Conservation (phyloP, 2,329 filamentous ascomycete genomes). For the Tolypocladium guangdongense region DNA sequence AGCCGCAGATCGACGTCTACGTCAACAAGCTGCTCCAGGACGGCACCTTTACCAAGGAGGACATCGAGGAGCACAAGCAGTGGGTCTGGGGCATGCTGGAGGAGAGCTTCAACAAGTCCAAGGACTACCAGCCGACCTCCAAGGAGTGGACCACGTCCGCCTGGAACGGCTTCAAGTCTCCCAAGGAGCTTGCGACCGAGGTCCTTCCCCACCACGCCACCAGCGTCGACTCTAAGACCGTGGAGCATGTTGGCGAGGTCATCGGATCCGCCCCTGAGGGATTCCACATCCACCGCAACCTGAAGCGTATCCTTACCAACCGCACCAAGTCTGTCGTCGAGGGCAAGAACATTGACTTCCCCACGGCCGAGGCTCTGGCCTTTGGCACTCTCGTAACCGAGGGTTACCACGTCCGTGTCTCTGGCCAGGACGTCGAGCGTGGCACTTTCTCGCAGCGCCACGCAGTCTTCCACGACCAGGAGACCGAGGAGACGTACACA, state of each 20-base stretch:
- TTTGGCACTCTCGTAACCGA: slow-evolving; percentile 87
- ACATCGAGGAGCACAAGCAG: slow-evolving; percentile 97
- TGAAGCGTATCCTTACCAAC: slow-evolving; percentile 88
- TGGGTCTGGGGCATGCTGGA: slow-evolving; percentile 99
- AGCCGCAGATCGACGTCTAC: slow-evolving; percentile 81
- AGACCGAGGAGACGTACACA: slow-evolving; percentile 85
- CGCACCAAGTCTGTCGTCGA: slow-evolving; percentile 87
- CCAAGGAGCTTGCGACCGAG: slow-evolving; percentile 92
- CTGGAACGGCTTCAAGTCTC: slow-evolving; percentile 99
- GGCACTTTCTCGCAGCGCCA: slow-evolving; percentile 98
- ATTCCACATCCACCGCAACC: slow-evolving; percentile 85
- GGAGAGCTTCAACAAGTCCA: slow-evolving; percentile 93
- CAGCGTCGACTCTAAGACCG: slow-evolving; percentile 58
- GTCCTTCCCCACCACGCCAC: slow-evolving; percentile 87
- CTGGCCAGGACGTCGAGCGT: slow-evolving; percentile 97
- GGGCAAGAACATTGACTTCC: slow-evolving; percentile 94
- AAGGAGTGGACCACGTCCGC: slow-evolving; percentile 98
- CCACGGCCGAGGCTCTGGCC: slow-evolving; percentile 89
- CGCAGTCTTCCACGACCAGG: slow-evolving; percentile 94
- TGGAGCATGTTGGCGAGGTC: slow-evolving; percentile 73
- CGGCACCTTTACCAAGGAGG: slow-evolving; percentile 92
- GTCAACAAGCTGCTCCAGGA: slow-evolving; percentile 83
- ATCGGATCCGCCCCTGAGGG: slow-evolving; percentile 72
- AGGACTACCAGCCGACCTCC: slow-evolving; percentile 90
- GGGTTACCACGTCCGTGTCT: slow-evolving; percentile 94